Evolutionary conservation across 768 basidiomycete species (phyloP), one percentile per base, ranked within the genome.

Genomic region (Tylopilus sp.): DNA sequence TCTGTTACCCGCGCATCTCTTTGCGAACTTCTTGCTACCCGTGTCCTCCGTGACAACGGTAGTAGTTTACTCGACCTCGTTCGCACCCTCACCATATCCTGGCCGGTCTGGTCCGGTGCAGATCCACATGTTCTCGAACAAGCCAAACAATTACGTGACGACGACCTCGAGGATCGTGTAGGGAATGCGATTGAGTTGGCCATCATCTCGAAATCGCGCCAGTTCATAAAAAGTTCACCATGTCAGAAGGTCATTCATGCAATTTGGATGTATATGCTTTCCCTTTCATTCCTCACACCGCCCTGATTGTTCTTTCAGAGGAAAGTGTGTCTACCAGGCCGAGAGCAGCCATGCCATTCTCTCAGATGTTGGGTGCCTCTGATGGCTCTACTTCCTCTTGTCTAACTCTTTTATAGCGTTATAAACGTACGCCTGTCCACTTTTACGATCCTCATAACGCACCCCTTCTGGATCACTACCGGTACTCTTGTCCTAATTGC

Each of bases 141-240:
- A 48, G 86, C 82, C 6, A 75, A 78, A 51, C 76, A 80, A 51
- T 82, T 90, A 45, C 70, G 80, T 36, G 84, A 86, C 53, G 82
- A 84, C 48, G 86, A 88, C 59, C 65, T 86, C 28, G 86, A 90
- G 60, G 83, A 91, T 47, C 69, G 85, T 49, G 84, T 93, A 2
- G 94, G 95, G 6, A 97, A 94, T 62, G 94, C 92, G 1, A 88
- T 97, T 44, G 94, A 98, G 67, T 77, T 92, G 75, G 94, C 94
- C 4, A 94, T 97, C 57, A 75, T 95, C 20, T 81, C 88, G 53
- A 86, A 84, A 61, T 85, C 92, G 5, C 94, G 91, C 62, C 74
- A 83, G 18, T 97, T 98, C 70, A 93, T 95, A 63, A 91, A 93
- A 64, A 86, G 84, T 58, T 82, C 88, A 0, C 81, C 91, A 2